Evolutionary conservation across 2,329 filamentous ascomycete genomes (phyloP), one percentile per base, ranked within the genome.

Genomic region (Monosporascus sp.): DNA sequence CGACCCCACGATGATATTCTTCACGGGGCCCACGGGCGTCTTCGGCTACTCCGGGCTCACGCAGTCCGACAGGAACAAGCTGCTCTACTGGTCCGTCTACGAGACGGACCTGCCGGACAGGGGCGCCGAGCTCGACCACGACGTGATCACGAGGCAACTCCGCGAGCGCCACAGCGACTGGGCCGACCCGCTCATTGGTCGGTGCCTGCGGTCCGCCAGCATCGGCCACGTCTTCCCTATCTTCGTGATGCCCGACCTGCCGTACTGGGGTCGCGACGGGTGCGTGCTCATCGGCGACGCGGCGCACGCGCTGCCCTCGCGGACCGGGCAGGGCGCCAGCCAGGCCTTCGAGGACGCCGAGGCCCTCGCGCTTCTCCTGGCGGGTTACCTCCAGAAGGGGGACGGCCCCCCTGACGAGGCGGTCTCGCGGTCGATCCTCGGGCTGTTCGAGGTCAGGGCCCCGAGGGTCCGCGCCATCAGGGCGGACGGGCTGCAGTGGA

Each of bases 281-380:
- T 69, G 80, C 3, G 68, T 82, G 3, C 65, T 82, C 3, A 62
- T 81, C 2, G 79, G 79, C 7, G 79, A 82, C 60, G 78, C 77
- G 3, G 78, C 77, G 1, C 79, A 82, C 63, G 76, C 78, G 0
- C 63, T 82, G 37, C 75, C 77, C 2, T 72, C 79, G 2, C 75
- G 71, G 1, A 74, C 72, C 0, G 80, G 79, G 1, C 79, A 82
- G 63, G 80, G 80, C 0, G 73, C 75, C 1, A 75, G 72, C 7
- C 78, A 82, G 60, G 79, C 77, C 0, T 63, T 84, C n/a, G 79
- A 83, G 60, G 80, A 82, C 62, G 72, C 70, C 0, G 72, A 78
- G 55, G 70, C 74, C 1, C 66, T 82, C 9, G 66, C 71, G 0
- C 54, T 78, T 24, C 65, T 80, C 2, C 61, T 77, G n/a, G 52